These are phyloP conservation scores for Phycomyces blakesleeanus DNA, from an alignment of 192 early-diverging fungal genomes.

Conservation along the genomic window DNA sequence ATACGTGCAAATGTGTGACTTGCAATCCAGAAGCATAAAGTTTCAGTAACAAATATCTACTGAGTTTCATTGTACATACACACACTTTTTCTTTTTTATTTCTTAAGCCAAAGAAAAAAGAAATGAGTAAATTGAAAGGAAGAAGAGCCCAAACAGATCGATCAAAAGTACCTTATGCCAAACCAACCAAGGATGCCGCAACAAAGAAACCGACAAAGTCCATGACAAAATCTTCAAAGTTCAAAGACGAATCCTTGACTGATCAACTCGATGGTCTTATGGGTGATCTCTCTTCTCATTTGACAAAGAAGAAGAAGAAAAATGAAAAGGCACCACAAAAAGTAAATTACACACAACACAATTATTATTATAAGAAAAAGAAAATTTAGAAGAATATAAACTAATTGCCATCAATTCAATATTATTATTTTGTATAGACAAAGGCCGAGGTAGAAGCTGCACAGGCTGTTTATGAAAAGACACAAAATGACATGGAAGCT, in stretches of 20 bases:
- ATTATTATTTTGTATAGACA: neutral
- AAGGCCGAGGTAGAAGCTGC: slow-evolving; percentile 11
- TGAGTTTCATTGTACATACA: too few relatives aligned
- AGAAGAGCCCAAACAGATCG: too few relatives aligned
- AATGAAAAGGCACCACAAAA: slow-evolving; percentile 5
- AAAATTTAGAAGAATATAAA: too few relatives aligned
- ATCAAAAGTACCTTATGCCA: neutral
- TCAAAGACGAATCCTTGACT: slow-evolving; percentile 21
- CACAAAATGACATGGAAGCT: slow-evolving; percentile 31
- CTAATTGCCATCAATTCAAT: neutral
- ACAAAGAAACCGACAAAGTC: slow-evolving; percentile 3
- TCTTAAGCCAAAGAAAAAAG: too few relatives aligned
- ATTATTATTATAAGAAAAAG: too few relatives aligned
- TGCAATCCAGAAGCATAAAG: too few relatives aligned
- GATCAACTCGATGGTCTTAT: slow-evolving; percentile 25
- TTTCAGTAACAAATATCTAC: too few relatives aligned
- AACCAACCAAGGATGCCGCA: neutral
- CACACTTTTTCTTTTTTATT: too few relatives aligned
- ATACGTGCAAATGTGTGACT: too few relatives aligned
- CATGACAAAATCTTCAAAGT: slow-evolving; percentile 12
- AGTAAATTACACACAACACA: too few relatives aligned
- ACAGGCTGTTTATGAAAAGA: slow-evolving; percentile 26
- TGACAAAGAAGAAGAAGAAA: slow-evolving; percentile 13
- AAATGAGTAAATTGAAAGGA: too few relatives aligned
- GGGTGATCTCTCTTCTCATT: slow-evolving; percentile 15